Conservation (phyloP, 306 rosid genomes). For the Chamaecrista fasciculata region DNA sequence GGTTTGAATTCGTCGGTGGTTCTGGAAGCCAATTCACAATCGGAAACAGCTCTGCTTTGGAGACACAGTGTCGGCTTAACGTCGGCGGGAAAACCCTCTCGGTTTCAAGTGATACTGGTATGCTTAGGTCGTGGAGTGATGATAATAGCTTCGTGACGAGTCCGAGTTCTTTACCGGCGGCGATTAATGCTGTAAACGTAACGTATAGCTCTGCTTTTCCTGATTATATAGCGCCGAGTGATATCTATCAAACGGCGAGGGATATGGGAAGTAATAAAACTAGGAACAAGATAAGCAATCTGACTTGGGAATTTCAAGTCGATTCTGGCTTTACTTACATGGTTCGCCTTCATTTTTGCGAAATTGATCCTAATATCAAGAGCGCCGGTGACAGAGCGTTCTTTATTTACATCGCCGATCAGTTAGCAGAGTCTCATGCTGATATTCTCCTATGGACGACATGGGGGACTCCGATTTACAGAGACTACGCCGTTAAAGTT, state of each 20-base stretch:
- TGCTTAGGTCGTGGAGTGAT: conserved; percentile 27
- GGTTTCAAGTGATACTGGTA: conserved; percentile 26
- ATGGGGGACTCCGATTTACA: background rate
- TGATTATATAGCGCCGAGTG: conserved; percentile 35
- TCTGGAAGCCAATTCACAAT: background rate
- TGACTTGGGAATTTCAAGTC: background rate
- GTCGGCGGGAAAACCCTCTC: conserved; percentile 6
- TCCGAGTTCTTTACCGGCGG: background rate
- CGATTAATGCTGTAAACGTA: rapidly evolving
- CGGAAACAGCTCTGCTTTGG: background rate
- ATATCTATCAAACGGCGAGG: conserved; percentile 25
- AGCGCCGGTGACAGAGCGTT: background rate
- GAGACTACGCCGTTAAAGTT: conserved; percentile 11
- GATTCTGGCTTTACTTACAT: conserved; percentile 7
- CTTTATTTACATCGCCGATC: conserved; percentile 26
- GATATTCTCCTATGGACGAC: conserved; percentile 29
- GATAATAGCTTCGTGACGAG: background rate
- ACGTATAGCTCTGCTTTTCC: background rate
- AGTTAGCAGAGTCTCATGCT: background rate
- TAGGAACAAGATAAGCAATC: background rate
- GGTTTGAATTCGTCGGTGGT: background rate
- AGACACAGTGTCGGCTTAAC: conserved; percentile 33
- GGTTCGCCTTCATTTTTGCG: conserved; percentile 12
- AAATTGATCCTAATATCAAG: background rate
- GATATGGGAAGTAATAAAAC: conserved; percentile 26